Percentiles rank a stretch among this genome's conserved stretches.
These are phyloP conservation scores for Annulohypoxylon nitens DNA, from an alignment of 495 filamentous ascomycete species.

Conservation along the genomic window DNA sequence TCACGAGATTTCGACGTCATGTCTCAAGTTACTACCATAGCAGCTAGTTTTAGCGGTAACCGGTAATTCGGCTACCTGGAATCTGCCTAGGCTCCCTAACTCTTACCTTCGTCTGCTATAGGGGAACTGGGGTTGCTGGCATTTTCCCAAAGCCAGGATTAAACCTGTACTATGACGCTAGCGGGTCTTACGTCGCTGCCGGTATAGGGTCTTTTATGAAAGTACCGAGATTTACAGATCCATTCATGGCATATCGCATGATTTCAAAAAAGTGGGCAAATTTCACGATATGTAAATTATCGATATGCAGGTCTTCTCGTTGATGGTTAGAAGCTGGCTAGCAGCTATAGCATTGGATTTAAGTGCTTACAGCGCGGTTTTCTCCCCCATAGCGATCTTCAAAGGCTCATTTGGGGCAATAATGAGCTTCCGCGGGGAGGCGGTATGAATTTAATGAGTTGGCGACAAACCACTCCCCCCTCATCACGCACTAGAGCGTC, in stretches of 20 bases:
- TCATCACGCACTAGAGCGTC: conserved; percentile 2
- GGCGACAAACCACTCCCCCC: neutral
- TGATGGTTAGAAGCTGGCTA: neutral
- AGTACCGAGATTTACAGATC: conserved; percentile 6
- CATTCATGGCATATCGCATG: conserved; percentile 4
- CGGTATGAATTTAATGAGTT: neutral
- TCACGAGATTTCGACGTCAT: conserved; percentile 20
- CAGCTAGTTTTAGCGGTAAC: conserved; percentile 10
- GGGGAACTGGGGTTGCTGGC: neutral
- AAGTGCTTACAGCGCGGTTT: neutral
- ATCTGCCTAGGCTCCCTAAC: neutral
- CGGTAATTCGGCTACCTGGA: conserved; percentile 1
- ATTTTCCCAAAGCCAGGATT: neutral
- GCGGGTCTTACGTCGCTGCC: neutral
- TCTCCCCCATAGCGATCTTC: neutral
- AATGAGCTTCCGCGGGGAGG: neutral
- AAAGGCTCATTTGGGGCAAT: neutral
- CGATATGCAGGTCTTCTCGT: neutral
- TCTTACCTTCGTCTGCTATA: conserved; percentile 3
- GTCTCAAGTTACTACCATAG: neutral
- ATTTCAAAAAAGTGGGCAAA: conserved; percentile 1
- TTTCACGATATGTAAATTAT: conserved; percentile 4
- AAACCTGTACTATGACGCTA: neutral
- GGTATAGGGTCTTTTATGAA: conserved; percentile 2
- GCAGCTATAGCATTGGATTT: neutral